Evolutionary conservation across 2,329 filamentous ascomycete species (phyloP), one percentile per base, ranked within the genome.

Genomic region (Aspergillus glaucus): DNA sequence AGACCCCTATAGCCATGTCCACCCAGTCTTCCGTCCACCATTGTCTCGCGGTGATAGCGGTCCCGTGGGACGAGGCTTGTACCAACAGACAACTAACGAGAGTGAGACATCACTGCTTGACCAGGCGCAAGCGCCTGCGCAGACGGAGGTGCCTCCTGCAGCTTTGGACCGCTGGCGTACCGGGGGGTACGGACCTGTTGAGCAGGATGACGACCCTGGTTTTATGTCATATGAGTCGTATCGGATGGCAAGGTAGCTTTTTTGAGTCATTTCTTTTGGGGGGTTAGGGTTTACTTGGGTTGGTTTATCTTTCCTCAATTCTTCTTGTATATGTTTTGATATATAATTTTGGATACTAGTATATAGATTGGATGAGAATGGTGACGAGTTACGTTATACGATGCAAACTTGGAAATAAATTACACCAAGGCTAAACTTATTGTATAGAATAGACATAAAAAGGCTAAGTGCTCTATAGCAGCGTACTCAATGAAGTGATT

Each of bases 31-130:
- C 62, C 67, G 66, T 14, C 54, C 58, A 3, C 60, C 66, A 6
- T 46, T 63, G 14, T 59, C 61, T 9, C 60, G 62, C 15, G 55
- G 40, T 15, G 51, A 60, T 42, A 63, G 61, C 49, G 54, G 52
- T 8, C n/a, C 48, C 32, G 37, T 55, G 30, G 45, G 50, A 22
- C 48, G 49, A 4, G 62, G 61, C 0, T 50, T 70, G 17, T 73
- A 72, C 47, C 61, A 59, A 2, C 60, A 64, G 4, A 19, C 26
- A 30, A 51, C 53, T 1, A 69, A 72, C 49, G 71, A 73, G 50
- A 72, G 69, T 39, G 69, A 71, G 45, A 64, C 63, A 1, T 56
- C 60, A 24, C 57, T 74, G 7, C 56, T 74, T 15, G 62, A 52
- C 24, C 61, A 70, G 47, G 66, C 66, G 2, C 69, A 73, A 47